Base-by-base conservation (phyloP, 768 basidiomycete species). In the Phallus indusiatus region DNA sequence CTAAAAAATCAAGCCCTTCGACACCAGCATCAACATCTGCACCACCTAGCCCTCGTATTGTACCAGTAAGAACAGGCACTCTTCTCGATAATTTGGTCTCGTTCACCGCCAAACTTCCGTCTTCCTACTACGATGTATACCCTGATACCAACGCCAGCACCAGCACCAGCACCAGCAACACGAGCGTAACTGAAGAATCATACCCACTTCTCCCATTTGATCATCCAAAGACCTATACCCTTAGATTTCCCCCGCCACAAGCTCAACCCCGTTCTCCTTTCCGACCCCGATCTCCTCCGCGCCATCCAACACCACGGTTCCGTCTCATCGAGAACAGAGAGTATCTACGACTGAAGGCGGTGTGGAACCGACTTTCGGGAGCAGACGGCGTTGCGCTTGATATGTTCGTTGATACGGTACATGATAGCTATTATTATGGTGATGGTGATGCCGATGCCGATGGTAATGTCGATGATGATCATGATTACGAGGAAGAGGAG, bases 281-380 rank as follows among this genome's bases (percentile, higher is more conserved):
- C 9, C 61, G 68, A 1, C 68, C 69, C 17, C 48, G 66, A 22
- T 59, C 63, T 10, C 69, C 75, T 54, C 75, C 77, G 63, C 77
- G 21, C 12, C 42, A 42, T 14, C 49, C 50, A 37, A 59, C 49
- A 9, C 48, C 49, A 18, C 57, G 85, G 28, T 72, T 80, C 63
- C 75, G 86, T 8, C 79, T 79, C 2, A 75, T 86, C 5, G 72
- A 79, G 55, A 87, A 88, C 64, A 84, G 84, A 6, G 74, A 79
- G 48, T 74, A 79, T 61, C 72, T 86, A 54, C 73, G 84, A 3
- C 66, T 86, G 48, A 76, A 75, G 66, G 86, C 85, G n/a, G 69
- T 84, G 65, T 78, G 81, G 64, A 85, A 84, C 64, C 67, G 79
- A 9, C 73, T 42, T 42, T 42, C 42, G 42, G 42, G 12, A 42